Evolutionary conservation across 192 early-diverging fungal genomes (phyloP).

Genomic region (Oehlia diaphana): DNA sequence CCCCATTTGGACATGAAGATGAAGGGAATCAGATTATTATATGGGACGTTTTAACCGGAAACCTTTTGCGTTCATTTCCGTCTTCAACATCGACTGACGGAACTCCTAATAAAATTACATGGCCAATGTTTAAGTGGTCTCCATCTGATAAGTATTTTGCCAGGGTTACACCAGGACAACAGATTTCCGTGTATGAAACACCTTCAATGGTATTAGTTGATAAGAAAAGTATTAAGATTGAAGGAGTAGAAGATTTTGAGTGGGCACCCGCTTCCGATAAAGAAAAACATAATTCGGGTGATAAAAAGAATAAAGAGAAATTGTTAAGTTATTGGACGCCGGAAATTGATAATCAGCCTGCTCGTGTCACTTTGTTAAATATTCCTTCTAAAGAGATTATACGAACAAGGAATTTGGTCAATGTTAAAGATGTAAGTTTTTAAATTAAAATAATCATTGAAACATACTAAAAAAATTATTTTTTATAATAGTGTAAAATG

Average conservation of each 20-base stretch:
- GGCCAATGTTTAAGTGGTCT: constrained; percentile 98
- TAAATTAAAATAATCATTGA: no score
- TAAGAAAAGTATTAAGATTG: constrained; percentile 91
- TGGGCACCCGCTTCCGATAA: constrained; percentile 63
- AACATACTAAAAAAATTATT: no score
- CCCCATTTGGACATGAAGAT: constrained; percentile 66
- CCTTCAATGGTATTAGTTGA: constrained; percentile 90
- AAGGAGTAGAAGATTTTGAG: constrained; percentile 74
- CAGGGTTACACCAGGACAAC: constrained; percentile 69
- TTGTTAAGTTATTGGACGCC: constrained; percentile 95
- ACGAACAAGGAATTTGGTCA: constrained; percentile 98
- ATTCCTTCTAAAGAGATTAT: constrained; percentile 84
- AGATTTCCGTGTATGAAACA: constrained; percentile 91
- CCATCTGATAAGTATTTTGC: constrained; percentile 94
- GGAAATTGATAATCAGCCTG: constrained; percentile 92
- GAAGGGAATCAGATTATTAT: constrained; percentile 77
- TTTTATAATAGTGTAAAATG: constrained; percentile 65
- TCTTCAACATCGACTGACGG: constrained; percentile 37
- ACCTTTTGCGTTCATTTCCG: constrained; percentile 88
- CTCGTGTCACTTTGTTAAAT: constrained; percentile 87
- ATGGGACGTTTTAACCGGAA: constrained; percentile 89
- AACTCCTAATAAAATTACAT: constrained; percentile 64
- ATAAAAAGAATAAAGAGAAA: constrained; percentile 57
- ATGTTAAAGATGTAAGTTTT: constrained; percentile 70
- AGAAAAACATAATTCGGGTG: neutral